Conservation (phyloP, 2,329 filamentous ascomycete species). For the Didymella pinodella region DNA sequence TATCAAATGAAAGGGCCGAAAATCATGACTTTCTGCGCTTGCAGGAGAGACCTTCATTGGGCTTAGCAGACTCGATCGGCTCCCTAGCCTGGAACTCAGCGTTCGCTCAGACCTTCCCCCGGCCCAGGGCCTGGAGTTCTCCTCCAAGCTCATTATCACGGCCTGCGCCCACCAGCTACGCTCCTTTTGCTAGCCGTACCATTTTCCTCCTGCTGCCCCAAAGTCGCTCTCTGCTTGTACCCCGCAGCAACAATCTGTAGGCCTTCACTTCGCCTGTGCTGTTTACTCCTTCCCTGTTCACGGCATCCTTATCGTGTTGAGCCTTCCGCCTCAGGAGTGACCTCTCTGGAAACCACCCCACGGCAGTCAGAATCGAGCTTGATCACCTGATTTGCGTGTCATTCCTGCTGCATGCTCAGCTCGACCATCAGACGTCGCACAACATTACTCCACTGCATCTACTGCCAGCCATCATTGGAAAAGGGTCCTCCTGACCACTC, state of each 20-base stretch:
- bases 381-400: conserved; percentile 25
- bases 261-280: conserved; percentile 4
- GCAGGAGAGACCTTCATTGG: conserved; percentile 9
- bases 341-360: conserved; percentile 2
- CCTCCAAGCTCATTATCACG: conserved; percentile 26
- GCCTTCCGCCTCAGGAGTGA: conserved; percentile 9
- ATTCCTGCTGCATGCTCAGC: conserved; percentile 26
- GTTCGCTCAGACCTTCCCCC: conserved; percentile 31
- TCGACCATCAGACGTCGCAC: conserved; percentile 24
- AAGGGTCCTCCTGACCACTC: conserved; percentile 23
- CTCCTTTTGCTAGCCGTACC: conserved; percentile 18
- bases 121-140: conserved; percentile 25
- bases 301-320: conserved; percentile 9
- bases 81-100: conserved; percentile 24
- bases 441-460: conserved; percentile 26
- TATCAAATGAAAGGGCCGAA: conserved; percentile 21
- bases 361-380: conserved; percentile 9
- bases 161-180: conserved; percentile 24
- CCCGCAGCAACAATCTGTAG: conserved; percentile 21
- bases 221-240: conserved; percentile 22
- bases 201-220: conserved; percentile 16
- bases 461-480: conserved; percentile 21
- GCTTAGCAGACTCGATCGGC: conserved; percentile 18
- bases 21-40: conserved; percentile 5
- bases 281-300: conserved; percentile 26